Base-by-base conservation (phyloP, 2,329 filamentous ascomycete genomes). In the Aspergillus ibericus region DNA sequence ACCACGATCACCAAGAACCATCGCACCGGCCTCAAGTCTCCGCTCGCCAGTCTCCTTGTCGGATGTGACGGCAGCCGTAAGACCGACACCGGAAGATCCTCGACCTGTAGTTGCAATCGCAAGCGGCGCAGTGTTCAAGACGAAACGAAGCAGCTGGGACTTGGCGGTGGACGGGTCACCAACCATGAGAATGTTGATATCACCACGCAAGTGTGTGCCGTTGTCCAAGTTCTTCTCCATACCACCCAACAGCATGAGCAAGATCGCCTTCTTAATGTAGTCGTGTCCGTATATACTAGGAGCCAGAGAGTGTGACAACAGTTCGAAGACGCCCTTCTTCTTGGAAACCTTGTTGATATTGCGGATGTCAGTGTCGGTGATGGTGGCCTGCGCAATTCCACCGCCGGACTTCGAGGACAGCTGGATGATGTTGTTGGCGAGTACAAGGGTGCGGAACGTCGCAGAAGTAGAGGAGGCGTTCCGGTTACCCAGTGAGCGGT, bases 221-320 rank as follows among this genome's bases (percentile, higher is more conserved):
- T 99, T 99, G 63, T 98, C 95, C 57, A 99, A 78, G 70, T 99
- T 99, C 83, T 99, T 99, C 81, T 99, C 95, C 84, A 96, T 92
- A 59, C 95, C 95, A 70, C 95, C 91, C 13, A 99, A 81, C 27
- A 99, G 83, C 91, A 98, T 96, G 50, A 99, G 85, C 32, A 99
- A 79, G 64, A 99, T 96, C 0, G 95, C 95, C 77, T 96, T 97
- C 78, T 99, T 99, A 79, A 99, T 96, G 74, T 97, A 90, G 70
- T 96, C 93, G 69, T 99, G 95, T 0, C 95, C 95, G 70, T 92
- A 97, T 59, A 99, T 99, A 78, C 93, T 97, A 0, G 95, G 95
- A 1, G 95, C 95, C 18, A 99, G 82, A 1, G 93, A 98, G 68
- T 97, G 93, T 0, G 95, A 95, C 6, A 99, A 83, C 44, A 99